phyloP scores from a whole-genome alignment of 2,329 filamentous ascomycete genomes.

The Lomentospora prolificans region DNA sequence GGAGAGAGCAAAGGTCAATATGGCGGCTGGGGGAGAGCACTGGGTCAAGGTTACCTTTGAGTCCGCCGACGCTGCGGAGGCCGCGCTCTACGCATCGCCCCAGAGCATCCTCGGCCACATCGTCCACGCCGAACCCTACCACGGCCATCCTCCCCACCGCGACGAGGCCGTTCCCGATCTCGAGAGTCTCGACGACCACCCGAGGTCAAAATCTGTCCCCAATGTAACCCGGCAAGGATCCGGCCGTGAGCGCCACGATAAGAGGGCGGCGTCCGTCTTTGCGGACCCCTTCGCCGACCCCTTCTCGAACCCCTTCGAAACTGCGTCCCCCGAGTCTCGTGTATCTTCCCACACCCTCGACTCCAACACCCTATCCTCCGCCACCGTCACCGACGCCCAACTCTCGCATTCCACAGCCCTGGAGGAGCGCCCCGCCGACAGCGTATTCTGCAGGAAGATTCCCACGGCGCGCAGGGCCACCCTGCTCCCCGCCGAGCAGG shows the following conservation, averaged over 20 bases:
- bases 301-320: slow-evolving; percentile 21
- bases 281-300: slow-evolving; percentile 25
- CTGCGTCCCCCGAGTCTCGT: slow-evolving; percentile 34
- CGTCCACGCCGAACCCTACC: slow-evolving; percentile 62
- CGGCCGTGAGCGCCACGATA: slow-evolving; percentile 16
- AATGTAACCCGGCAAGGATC: slow-evolving; percentile 17
- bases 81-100: slow-evolving; percentile 59
- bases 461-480: slow-evolving; percentile 55
- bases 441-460: slow-evolving; percentile 50
- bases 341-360: slow-evolving; percentile 49
- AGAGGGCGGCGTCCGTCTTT: slow-evolving; percentile 18
- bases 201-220: slow-evolving; percentile 27
- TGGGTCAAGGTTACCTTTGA: slow-evolving; percentile 89
- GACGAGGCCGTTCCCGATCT: slow-evolving; percentile 54
- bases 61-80: slow-evolving; percentile 59
- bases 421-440: slow-evolving; percentile 18
- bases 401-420: not conserved
- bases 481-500: slow-evolving; percentile 60
- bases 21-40: slow-evolving; percentile 73
- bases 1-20: slow-evolving; percentile 70
- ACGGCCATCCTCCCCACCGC: slow-evolving; percentile 50
- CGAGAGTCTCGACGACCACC: slow-evolving; percentile 20
- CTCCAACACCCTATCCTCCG: slow-evolving; percentile 31
- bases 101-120: slow-evolving; percentile 61
- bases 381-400: slow-evolving; percentile 30